phyloP scores from a whole-genome alignment of 768 basidiomycete species.

The Tylopilus felleus region DNA sequence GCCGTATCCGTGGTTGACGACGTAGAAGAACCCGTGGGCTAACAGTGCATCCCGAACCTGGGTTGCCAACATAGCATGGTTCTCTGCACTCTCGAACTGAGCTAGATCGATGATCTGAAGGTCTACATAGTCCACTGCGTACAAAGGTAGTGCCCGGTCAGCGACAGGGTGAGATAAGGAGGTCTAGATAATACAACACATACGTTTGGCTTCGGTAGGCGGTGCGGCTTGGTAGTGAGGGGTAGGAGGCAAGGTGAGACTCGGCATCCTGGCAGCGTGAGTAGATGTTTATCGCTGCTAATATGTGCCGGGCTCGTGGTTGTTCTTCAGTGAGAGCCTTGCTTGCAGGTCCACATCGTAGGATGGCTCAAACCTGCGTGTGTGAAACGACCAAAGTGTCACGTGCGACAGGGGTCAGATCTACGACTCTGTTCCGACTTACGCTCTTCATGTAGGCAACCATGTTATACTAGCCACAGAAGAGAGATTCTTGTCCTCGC shows the following conservation, averaged over 20 bases:
- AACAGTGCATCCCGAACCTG: constrained; percentile 47
- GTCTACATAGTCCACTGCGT: constrained; percentile 46
- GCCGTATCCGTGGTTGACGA: constrained; percentile 37
- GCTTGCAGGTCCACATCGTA: too few relatives aligned
- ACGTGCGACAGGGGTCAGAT: too few relatives aligned
- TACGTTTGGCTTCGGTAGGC: constrained; percentile 34
- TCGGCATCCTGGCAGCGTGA: neutral
- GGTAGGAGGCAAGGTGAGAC: constrained; percentile 21
- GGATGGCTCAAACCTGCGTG: too few relatives aligned
- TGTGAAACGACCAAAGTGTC: too few relatives aligned
- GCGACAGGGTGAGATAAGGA: neutral
- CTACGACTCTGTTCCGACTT: too few relatives aligned
- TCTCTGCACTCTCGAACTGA: constrained; percentile 36
- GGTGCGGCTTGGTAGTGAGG: constrained; percentile 39
- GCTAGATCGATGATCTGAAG: constrained; percentile 53
- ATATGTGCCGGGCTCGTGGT: too few relatives aligned
- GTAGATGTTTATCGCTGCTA: too few relatives aligned
- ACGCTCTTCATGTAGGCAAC: too few relatives aligned
- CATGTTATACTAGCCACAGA: too few relatives aligned
- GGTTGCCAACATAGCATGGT: constrained; percentile 35
- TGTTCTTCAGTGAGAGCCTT: too few relatives aligned
- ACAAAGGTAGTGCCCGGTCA: constrained; percentile 8
- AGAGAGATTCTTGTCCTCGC: too few relatives aligned
- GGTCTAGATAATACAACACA: constrained; percentile 25
- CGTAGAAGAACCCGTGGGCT: constrained; percentile 41